Base-by-base conservation (phyloP, 768 basidiomycete species). In the Trametes maxima region DNA sequence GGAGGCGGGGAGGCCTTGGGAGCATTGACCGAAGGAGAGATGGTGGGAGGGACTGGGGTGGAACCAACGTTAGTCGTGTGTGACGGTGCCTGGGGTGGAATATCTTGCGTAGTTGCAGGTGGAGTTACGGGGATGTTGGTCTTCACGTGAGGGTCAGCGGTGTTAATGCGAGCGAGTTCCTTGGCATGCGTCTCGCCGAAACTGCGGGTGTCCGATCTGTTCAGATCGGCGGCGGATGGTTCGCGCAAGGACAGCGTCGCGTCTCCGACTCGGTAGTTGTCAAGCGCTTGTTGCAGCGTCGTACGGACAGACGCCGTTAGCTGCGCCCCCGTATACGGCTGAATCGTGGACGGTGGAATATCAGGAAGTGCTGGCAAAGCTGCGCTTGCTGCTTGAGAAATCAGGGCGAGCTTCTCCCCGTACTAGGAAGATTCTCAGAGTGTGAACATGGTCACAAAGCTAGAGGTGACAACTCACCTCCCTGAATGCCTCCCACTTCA, bases 131-230 rank as follows among this genome's bases (percentile, higher is more conserved):
- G 74, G n/a, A 79, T 69, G 47, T 71, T 72, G 19, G 77, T 74
- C 57, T 77, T 51, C 0, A 22, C 22, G 24, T 57, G 57, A 74
- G 48, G 63, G 57, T 69, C 64, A 0, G 71, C 69, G 13, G 79
- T 70, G 50, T 74, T 74, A 53, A 92, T 85, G 65, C 76, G 79
- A 17, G 81, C 81, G 37, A 94, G 79, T 74, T 94, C 92, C 37
- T 75, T 79, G 0, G 88, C 89, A 67, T 94, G 92, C 40, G 86
- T 93, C 73, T 88, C 89, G 19, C 92, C 92, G 69, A 94, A 94
- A 73, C 89, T 92, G 58, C 83, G 83, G 0, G 89, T 90, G 68
- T 94, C 89, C 3, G 87, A 87, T 61, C 87, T 79, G 60, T 80
- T 79, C 42, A 91, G 79, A 69, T 88, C 86, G n/a, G 80, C 74